A percentile compares a stretch with the other conserved stretches of the same genome.
Conservation (phyloP, 2,329 filamentous ascomycete genomes). For the Botryosphaeria dothidea region DNA sequence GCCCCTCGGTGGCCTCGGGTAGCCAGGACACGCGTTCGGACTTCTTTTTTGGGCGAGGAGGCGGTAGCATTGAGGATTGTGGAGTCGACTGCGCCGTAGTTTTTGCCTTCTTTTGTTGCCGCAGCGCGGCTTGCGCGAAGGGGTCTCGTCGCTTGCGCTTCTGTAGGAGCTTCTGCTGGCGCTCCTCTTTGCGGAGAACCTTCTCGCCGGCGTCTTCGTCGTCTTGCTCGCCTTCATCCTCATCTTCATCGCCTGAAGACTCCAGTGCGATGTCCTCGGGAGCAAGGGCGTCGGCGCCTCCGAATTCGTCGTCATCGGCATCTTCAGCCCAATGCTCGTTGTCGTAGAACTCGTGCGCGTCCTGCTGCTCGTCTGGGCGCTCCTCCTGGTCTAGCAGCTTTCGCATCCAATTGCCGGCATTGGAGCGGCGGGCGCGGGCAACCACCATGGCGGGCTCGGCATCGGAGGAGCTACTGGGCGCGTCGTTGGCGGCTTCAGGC, state of each 20-base stretch:
- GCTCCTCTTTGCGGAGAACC: constrained; percentile 76
- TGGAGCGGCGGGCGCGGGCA: constrained; percentile 38
- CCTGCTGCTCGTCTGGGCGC: constrained; percentile 42
- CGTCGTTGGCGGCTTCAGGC: constrained; percentile 22
- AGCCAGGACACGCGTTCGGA: constrained; percentile 72
- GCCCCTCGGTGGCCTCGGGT: constrained; percentile 62
- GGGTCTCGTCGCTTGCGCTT: constrained; percentile 71
- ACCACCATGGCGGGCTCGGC: constrained; percentile 38
- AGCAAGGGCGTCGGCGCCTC: constrained; percentile 47
- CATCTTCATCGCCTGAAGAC: constrained; percentile 77
- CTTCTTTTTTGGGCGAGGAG: constrained; percentile 60
- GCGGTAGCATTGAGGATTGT: constrained; percentile 43
- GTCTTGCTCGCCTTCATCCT: constrained; percentile 63
- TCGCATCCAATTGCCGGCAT: constrained; percentile 44
- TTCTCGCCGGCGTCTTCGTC: constrained; percentile 85
- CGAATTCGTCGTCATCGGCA: constrained; percentile 57
- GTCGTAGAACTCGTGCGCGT: constrained; percentile 23
- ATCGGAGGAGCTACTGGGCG: constrained; percentile 20
- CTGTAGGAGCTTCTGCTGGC: constrained; percentile 62
- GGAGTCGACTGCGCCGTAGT: constrained; percentile 42
- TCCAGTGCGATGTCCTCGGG: constrained; percentile 78
- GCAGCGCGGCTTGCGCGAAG: constrained; percentile 43
- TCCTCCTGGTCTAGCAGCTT: constrained; percentile 40
- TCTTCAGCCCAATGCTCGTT: constrained; percentile 66
- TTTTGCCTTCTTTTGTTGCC: constrained; percentile 34